Evolutionary conservation across 106 monocot genomes (phyloP).

Genomic region (Dioscorea zingiberensis): DNA sequence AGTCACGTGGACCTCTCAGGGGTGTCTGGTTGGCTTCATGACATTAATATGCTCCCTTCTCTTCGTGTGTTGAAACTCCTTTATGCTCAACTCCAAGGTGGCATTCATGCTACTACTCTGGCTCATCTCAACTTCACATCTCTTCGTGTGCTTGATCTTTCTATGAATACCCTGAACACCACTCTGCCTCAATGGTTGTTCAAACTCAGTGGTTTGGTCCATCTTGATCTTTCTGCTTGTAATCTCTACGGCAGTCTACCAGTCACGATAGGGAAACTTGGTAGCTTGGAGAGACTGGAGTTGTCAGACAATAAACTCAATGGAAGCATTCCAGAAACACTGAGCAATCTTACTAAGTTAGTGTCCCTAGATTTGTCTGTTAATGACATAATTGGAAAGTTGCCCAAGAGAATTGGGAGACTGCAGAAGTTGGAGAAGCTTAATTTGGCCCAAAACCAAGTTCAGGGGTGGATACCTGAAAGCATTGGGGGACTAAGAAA

Average conservation of each 20-base stretch:
- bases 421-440: too few relatives aligned
- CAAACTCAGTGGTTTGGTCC: background rate
- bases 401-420: too few relatives aligned
- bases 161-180: background rate
- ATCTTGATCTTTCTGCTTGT: background rate
- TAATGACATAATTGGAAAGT: too few relatives aligned
- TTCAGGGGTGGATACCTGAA: too few relatives aligned
- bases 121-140: background rate
- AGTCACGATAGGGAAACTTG: background rate
- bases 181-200: constrained; percentile 4
- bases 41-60: background rate
- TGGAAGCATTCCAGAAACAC: too few relatives aligned
- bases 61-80: background rate
- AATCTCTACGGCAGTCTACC: background rate
- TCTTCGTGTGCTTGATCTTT: background rate
- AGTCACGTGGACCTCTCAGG: background rate
- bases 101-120: background rate
- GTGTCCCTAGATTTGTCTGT: too few relatives aligned
- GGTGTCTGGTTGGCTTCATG: background rate
- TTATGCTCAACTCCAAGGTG: background rate
- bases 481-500: too few relatives aligned
- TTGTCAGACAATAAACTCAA: too few relatives aligned
- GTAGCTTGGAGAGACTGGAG: too few relatives aligned
- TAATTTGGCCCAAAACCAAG: too few relatives aligned
- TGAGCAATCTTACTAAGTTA: too few relatives aligned